A percentile compares a stretch with the other conserved stretches of the same genome.
Evolutionary conservation across 139 green algal genomes (phyloP).

Genomic region (Tetraselmis chui): DNA sequence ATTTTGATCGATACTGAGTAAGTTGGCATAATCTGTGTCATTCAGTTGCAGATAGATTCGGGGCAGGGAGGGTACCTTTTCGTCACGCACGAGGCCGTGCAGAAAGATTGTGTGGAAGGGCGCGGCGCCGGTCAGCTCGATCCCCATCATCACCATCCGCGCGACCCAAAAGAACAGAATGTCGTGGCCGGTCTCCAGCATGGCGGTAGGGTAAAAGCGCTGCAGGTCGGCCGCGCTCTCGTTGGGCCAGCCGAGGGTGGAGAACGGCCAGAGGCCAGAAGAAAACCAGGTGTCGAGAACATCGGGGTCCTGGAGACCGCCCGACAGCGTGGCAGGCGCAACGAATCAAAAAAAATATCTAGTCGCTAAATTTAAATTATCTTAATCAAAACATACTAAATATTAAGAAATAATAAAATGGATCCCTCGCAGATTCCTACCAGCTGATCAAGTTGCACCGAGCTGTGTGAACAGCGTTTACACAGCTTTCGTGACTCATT

Average conservation of each 20-base stretch:
- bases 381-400: no score
- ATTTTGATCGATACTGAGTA: no score
- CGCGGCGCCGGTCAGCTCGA: conserved; percentile 38
- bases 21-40: no score
- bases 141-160: conserved; percentile 55
- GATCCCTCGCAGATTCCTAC: no score
- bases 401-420: no score
- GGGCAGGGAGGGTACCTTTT: neutral
- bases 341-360: no score
- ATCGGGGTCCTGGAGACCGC: conserved; percentile 36
- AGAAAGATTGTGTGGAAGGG: conserved; percentile 41
- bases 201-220: conserved; percentile 38
- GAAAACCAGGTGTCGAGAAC: conserved; percentile 58
- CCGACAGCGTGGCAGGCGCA: no score
- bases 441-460: no score
- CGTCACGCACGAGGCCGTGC: conserved; percentile 47
- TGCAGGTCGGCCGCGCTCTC: conserved; percentile 26
- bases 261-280: conserved; percentile 50
- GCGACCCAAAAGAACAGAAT: conserved; percentile 61
- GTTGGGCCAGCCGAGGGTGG: conserved; percentile 44
- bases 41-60: neutral
- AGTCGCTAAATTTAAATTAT: no score
- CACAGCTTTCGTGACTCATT: no score
- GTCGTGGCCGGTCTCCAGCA: conserved; percentile 55
- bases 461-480: no score